Evolutionary conservation across 1,284 basidiomycete species (phyloP), one percentile per base, ranked within the genome.

Genomic region (Ustilago bromivora): DNA sequence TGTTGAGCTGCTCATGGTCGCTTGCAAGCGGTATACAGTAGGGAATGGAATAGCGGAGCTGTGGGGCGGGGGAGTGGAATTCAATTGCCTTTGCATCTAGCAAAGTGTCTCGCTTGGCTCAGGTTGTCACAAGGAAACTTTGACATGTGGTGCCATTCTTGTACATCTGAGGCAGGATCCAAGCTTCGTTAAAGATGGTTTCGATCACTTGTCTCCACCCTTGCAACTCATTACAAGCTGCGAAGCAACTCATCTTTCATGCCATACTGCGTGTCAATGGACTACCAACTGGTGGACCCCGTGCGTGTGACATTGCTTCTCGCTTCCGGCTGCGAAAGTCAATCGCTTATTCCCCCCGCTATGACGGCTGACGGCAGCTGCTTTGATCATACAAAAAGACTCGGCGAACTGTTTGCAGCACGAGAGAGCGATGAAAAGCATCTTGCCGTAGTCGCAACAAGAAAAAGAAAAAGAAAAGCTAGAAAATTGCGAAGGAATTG

Each of bases 1-100:
- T 49, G 12, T 10, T 41, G 1, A 41, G 40, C 12, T 41, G 40
- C 40, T 41, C 12, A 6, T 17, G 40, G 23, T 23, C 8, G 6
- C 6, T 17, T 41, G 40, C 17, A 11, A 41, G 40, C 17, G 40
- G 17, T 17, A 23, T 23, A 23, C 23, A 23, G 15, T 28, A 13
- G 41, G 41, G 47, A 54, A 15, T 28, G n/a, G 34, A 55, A 35
- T 12, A 54, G 55, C 57, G 57, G 61, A 67, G 60, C 61, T 72
- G 71, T 58, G 66, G 60, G 54, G n/a, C 51, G 57, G 40, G 65
- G 71, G 71, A 72, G 61, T 72, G 19, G 23, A 72, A 72, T 63
- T 71, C 57, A 54, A 70, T 57, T 61, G 57, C 38, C 61, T 51
- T 51, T 70, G 61, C 61, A 65, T 57, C 10, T 41, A 12, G 12